Conservation (phyloP, 345 rosid species). For the Citrus trifoliata region DNA sequence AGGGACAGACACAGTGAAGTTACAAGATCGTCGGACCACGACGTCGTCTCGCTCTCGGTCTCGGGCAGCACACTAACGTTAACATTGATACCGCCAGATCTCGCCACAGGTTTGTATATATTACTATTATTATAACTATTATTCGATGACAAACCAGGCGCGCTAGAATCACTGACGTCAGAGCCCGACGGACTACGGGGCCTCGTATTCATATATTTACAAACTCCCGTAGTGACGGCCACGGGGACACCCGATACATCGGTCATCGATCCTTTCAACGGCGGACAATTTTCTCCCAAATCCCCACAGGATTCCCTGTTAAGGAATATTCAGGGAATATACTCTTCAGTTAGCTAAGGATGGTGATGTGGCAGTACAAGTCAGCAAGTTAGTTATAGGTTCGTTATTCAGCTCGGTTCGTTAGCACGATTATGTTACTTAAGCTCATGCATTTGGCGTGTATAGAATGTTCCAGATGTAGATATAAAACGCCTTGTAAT, state of each 20-base stretch:
- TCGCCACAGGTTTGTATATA: slow-evolving; percentile 39
- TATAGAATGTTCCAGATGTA: too few relatives aligned
- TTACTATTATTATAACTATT: slow-evolving; percentile 9
- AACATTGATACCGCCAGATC: slow-evolving; percentile 22
- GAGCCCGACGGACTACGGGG: slow-evolving; percentile 79
- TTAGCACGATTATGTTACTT: too few relatives aligned
- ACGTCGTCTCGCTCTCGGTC: slow-evolving; percentile 28
- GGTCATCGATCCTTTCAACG: too few relatives aligned
- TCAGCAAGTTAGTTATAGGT: too few relatives aligned
- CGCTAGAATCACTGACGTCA: slow-evolving; percentile 67
- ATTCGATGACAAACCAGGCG: slow-evolving; percentile 38
- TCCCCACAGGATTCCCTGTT: slow-evolving; percentile 15
- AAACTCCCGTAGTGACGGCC: slow-evolving; percentile 38
- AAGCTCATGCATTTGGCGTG: too few relatives aligned
- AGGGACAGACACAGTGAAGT: slow-evolving; percentile 64
- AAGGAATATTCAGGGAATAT: too few relatives aligned
- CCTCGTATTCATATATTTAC: slow-evolving; percentile 26
- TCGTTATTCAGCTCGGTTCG: too few relatives aligned
- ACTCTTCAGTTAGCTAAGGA: too few relatives aligned
- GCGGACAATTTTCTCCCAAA: too few relatives aligned
- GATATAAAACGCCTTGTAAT: too few relatives aligned
- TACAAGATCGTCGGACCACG: slow-evolving; percentile 49
- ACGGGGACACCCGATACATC: slow-evolving; percentile 27
- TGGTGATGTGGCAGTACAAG: too few relatives aligned
- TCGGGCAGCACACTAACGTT: slow-evolving; percentile 27